These are phyloP conservation scores for Colletotrichum tanaceti DNA, from an alignment of 2,329 filamentous ascomycete species.

Conservation along the genomic window DNA sequence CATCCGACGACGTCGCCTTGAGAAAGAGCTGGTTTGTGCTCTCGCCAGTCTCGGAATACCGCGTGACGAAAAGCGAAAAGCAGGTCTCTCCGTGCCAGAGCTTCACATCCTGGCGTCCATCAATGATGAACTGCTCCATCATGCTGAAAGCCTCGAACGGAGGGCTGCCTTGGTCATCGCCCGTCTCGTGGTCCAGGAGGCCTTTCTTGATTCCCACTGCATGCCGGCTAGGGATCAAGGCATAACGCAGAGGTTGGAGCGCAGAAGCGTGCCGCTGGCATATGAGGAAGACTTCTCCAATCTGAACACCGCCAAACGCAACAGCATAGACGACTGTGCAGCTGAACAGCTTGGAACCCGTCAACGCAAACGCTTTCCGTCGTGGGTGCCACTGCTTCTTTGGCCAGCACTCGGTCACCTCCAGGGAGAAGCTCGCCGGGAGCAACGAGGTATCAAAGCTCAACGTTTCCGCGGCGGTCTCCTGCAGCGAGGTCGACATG, in stretches of 20 bases:
- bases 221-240: constrained; percentile 1
- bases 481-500: neutral
- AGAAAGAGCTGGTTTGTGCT: neutral
- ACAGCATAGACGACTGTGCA: neutral
- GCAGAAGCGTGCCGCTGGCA: constrained; percentile 15
- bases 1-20: neutral
- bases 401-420: neutral
- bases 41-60: constrained; percentile 7
- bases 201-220: neutral
- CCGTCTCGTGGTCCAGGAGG: neutral
- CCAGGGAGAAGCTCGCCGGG: neutral
- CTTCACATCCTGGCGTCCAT: constrained; percentile 10
- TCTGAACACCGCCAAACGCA: neutral
- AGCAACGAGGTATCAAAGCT: neutral
- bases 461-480: constrained; percentile 1
- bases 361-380: neutral
- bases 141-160: constrained; percentile 1
- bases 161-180: neutral
- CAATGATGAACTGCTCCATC: constrained; percentile 16
- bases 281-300: constrained; percentile 3
- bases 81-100: neutral
- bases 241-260: constrained; percentile 10
- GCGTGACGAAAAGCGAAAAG: constrained; percentile 15
- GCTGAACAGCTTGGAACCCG: neutral
- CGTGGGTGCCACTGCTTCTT: constrained; percentile 1